Percentiles rank a stretch among this genome's conserved stretches.
phyloP scores from a whole-genome alignment of 148 eudicot species.

The Spergularia bocconei region DNA sequence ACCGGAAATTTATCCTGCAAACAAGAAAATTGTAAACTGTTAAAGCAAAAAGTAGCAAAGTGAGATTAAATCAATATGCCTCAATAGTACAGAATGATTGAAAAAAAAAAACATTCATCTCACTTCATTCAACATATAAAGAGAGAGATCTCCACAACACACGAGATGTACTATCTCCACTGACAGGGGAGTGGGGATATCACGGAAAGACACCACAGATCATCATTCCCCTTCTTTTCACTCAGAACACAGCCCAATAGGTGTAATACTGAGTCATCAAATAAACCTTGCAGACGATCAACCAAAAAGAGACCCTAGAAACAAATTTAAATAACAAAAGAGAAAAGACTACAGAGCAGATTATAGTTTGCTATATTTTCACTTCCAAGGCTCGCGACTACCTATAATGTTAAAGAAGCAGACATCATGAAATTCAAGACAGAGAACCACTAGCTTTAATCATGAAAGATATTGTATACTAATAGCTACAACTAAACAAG shows the following conservation, averaged over 20 bases:
- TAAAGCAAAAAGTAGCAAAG: background rate
- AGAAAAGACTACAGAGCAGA: too few species aligned
- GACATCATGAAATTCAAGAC: background rate
- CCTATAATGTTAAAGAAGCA: background rate
- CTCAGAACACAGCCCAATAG: background rate
- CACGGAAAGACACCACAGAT: background rate
- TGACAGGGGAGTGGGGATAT: too few species aligned
- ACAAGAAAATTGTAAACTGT: slow-evolving; percentile 23
- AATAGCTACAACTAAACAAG: too few species aligned
- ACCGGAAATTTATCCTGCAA: slow-evolving; percentile 49
- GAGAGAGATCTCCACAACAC: background rate
- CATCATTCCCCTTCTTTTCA: background rate
- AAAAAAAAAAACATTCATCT: background rate
- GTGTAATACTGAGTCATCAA: background rate
- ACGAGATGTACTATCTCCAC: too few species aligned
- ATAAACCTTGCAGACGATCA: background rate
- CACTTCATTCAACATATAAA: background rate
- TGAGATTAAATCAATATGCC: background rate
- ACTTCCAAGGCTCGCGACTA: background rate
- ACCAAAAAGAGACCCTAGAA: too few species aligned
- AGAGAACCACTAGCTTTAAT: too few species aligned
- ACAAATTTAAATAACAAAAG: too few species aligned
- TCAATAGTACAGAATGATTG: background rate
- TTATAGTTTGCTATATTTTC: too few species aligned
- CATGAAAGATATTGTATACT: too few species aligned